Evolutionary conservation across 306 rosid species (phyloP).

Genomic region (Trifolium subterraneum): DNA sequence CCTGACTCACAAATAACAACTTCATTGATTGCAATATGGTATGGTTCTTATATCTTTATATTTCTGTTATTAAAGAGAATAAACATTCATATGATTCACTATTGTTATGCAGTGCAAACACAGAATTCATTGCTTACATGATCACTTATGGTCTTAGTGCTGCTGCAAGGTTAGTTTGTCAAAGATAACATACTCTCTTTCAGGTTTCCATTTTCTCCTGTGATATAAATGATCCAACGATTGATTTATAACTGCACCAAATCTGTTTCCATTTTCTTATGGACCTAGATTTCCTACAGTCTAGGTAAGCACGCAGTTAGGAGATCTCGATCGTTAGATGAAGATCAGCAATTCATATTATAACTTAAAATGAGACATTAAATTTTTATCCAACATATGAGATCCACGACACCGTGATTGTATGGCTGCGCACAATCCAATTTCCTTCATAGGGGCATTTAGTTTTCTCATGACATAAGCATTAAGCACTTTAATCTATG

Average conservation of each 20-base stretch:
- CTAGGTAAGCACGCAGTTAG: not conserved
- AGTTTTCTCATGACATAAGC: not conserved
- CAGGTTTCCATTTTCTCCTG: no score
- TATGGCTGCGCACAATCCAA: not conserved
- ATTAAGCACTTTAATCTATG: not conserved
- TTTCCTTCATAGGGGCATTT: not conserved
- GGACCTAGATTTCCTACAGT: not conserved
- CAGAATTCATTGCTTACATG: slow-evolving; percentile 73
- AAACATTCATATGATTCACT: not conserved
- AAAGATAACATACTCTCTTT: slow-evolving; percentile 4
- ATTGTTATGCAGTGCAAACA: slow-evolving; percentile 58
- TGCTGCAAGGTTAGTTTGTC: slow-evolving; percentile 68
- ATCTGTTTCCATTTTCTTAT: not conserved
- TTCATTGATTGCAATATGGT: slow-evolving; percentile 88
- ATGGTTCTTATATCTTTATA: slow-evolving; percentile 36
- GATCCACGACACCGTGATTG: not conserved
- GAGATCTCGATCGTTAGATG: not conserved
- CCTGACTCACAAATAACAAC: slow-evolving; percentile 69
- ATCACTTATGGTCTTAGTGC: slow-evolving; percentile 81
- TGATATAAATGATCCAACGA: no score
- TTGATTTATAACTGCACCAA: no score
- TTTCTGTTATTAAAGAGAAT: not conserved
- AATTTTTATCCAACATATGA: not conserved
- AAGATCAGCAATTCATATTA: not conserved
- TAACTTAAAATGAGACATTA: not conserved